Evolutionary conservation across 2,329 filamentous ascomycete genomes (phyloP).

Genomic region (Epichloe sp.): DNA sequence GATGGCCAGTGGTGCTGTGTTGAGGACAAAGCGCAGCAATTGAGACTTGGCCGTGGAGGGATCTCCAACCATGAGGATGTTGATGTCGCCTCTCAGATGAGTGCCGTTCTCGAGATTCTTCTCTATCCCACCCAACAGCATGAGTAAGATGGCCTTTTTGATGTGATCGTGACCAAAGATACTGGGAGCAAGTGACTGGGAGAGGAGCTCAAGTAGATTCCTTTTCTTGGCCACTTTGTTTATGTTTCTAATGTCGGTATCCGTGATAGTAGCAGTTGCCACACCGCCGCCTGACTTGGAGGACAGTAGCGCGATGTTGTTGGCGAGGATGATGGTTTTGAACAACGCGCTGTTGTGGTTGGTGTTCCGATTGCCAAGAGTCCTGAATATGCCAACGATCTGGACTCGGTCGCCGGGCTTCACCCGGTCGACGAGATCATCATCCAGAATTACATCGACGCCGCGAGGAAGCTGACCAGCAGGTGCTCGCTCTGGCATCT

Average conservation of each 20-base stretch:
- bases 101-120: slow-evolving; percentile 98
- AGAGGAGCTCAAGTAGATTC: slow-evolving; percentile 82
- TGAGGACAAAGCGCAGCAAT: slow-evolving; percentile 87
- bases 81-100: slow-evolving; percentile 95
- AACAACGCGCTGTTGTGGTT: slow-evolving; percentile 85
- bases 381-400: slow-evolving; percentile 90
- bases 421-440: slow-evolving; percentile 86
- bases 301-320: slow-evolving; percentile 87
- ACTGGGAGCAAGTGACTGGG: slow-evolving; percentile 87
- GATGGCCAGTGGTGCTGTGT: slow-evolving; percentile 91
- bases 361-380: slow-evolving; percentile 86
- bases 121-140: slow-evolving; percentile 91
- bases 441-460: slow-evolving; percentile 92
- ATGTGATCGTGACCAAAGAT: slow-evolving; percentile 97
- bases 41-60: slow-evolving; percentile 99
- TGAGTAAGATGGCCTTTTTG: slow-evolving; percentile 95
- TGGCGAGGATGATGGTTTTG: slow-evolving; percentile 85
- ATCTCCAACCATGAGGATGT: slow-evolving; percentile 98
- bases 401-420: slow-evolving; percentile 96
- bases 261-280: slow-evolving; percentile 82
- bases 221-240: slow-evolving; percentile 94
- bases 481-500: slow-evolving; percentile 95
- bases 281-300: slow-evolving; percentile 94
- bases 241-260: slow-evolving; percentile 96
- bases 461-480: slow-evolving; percentile 89